Percentiles rank a stretch among this genome's conserved stretches.
Conservation (phyloP, 139 green algal genomes). For the Haematococcus lacustris region DNA sequence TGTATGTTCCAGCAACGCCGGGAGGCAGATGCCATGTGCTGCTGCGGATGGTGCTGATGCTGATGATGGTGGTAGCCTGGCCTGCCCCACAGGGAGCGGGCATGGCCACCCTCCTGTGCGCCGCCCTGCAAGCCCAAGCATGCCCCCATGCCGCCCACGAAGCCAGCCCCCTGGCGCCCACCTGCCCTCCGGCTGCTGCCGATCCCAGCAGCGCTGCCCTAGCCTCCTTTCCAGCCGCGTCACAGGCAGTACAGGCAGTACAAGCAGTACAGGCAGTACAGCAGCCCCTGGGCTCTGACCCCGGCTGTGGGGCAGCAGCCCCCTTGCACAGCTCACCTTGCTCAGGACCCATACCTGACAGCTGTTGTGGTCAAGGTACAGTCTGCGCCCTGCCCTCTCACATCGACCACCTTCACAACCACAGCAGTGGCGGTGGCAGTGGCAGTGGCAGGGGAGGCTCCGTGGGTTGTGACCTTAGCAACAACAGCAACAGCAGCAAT, state of each 20-base stretch:
- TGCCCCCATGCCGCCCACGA: no score
- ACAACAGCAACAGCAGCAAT: not conserved
- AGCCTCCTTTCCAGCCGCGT: not conserved
- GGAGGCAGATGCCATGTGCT: no score
- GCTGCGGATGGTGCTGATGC: not conserved
- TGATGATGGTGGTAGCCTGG: not conserved
- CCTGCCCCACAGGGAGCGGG: constrained; percentile 19
- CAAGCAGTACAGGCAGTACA: not conserved
- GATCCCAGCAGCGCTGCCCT: not conserved
- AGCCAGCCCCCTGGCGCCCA: no score
- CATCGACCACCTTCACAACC: not conserved
- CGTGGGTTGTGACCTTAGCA: not conserved
- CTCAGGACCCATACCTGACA: not conserved
- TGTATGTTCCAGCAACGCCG: no score
- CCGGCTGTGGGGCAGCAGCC: no score
- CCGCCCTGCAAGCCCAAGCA: constrained; percentile 33
- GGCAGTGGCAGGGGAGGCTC: not conserved
- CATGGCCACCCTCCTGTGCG: constrained; percentile 34
- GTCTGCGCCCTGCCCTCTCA: not conserved
- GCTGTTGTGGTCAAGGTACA: not conserved
- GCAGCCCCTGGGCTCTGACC: no score
- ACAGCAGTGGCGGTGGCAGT: constrained; percentile 1
- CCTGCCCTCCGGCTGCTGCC: not conserved
- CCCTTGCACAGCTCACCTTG: constrained; percentile 6
- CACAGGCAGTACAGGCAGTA: not conserved